Evolutionary conservation across 768 basidiomycete species (phyloP).

Genomic region (Boletus subcaerulescens): DNA sequence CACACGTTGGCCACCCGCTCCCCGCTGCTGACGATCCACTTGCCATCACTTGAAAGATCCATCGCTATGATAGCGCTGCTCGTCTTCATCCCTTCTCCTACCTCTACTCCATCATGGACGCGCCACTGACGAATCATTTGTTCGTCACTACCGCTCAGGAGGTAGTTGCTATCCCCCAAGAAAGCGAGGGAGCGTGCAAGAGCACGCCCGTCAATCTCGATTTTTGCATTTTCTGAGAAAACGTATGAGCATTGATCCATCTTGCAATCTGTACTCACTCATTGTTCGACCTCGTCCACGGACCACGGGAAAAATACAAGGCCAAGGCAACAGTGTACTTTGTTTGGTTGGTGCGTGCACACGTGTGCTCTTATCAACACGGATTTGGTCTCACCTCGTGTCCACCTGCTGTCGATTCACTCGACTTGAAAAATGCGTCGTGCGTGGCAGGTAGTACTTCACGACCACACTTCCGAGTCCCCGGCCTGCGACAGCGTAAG

Average conservation of each 20-base stretch:
- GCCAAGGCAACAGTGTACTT: too few species aligned
- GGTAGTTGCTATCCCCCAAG: neutral
- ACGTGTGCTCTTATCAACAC: too few species aligned
- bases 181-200: neutral
- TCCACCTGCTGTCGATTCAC: too few species aligned
- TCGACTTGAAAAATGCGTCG: too few species aligned
- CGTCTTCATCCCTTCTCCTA: neutral
- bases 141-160: neutral
- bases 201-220: neutral
- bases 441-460: too few species aligned
- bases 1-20: neutral
- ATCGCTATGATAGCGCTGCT: neutral
- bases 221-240: neutral
- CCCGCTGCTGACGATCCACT: neutral
- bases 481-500: too few species aligned
- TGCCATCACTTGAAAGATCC: neutral
- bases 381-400: too few species aligned
- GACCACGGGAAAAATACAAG: too few species aligned
- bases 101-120: neutral
- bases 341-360: too few species aligned
- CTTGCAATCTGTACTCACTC: neutral
- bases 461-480: too few species aligned
- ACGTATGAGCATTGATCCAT: neutral
- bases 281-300: too few species aligned
- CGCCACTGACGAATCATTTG: conserved; percentile 1